These are phyloP conservation scores for Candida dendrica DNA, from an alignment of 805 yeast species.

Conservation along the genomic window DNA sequence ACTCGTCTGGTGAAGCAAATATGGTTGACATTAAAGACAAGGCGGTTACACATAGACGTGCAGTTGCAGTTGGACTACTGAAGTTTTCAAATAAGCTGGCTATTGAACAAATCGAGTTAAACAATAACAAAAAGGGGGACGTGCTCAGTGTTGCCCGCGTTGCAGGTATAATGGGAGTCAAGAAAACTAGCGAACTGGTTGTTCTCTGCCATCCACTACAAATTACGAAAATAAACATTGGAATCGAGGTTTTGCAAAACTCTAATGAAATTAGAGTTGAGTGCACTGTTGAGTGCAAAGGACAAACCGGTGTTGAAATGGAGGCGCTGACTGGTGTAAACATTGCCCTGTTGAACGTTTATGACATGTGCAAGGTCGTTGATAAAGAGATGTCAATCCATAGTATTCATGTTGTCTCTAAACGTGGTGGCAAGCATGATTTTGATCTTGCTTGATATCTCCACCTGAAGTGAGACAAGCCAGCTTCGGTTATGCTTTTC, in stretches of 20 bases:
- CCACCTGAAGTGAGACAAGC: too few relatives aligned
- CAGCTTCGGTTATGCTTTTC: too few relatives aligned
- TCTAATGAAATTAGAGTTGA: conserved; percentile 21
- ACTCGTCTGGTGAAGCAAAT: conserved; percentile 32
- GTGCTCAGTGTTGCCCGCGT: conserved; percentile 40
- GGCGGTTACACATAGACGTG: conserved; percentile 30
- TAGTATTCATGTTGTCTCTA: conserved; percentile 30
- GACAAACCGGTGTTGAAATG: conserved; percentile 54
- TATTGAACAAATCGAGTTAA: conserved; percentile 24
- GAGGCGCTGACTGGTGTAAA: conserved; percentile 44
- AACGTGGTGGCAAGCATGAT: conserved; percentile 37
- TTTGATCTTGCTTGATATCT: too few relatives aligned
- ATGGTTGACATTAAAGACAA: conserved; percentile 45
- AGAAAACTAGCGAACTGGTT: conserved; percentile 37
- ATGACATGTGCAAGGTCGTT: conserved; percentile 55
- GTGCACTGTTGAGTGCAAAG: conserved; percentile 37
- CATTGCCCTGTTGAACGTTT: conserved; percentile 38
- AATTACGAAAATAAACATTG: conserved; percentile 32
- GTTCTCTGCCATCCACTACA: conserved; percentile 45
- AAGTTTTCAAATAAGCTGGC: conserved; percentile 28
- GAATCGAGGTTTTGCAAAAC: conserved; percentile 9
- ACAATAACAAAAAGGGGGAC: conserved; percentile 43
- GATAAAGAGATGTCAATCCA: conserved; percentile 38
- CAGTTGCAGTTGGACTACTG: conserved; percentile 37
- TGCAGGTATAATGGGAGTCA: conserved; percentile 46